Conservation (phyloP, 257 asterid genomes). For the Fraxinus anomala region DNA sequence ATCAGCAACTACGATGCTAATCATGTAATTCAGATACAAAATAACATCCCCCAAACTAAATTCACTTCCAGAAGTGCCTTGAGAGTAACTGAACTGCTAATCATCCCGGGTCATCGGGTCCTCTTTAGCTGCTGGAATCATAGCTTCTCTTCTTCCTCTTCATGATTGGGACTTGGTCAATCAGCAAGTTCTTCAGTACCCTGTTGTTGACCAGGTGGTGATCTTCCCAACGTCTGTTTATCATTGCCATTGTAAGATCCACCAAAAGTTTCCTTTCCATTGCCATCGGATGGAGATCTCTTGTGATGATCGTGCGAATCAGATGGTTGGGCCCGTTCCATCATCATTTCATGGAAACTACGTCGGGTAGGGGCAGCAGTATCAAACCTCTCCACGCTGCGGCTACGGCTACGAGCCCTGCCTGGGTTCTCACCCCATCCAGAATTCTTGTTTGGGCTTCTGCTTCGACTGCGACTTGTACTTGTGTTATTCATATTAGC, state of each 20-base stretch:
- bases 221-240: constrained; percentile 23
- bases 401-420: constrained; percentile 44
- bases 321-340: constrained; percentile 38
- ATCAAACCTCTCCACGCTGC: constrained; percentile 56
- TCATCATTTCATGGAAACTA: constrained; percentile 61
- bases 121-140: constrained; percentile 26
- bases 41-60: background rate
- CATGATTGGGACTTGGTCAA: constrained; percentile 4
- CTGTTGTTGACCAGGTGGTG: constrained; percentile 20
- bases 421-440: constrained; percentile 51
- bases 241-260: constrained; percentile 15
- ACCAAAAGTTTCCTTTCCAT: constrained; percentile 20
- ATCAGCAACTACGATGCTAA: constrained; percentile 25
- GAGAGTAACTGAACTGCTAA: background rate
- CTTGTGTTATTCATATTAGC: constrained; percentile 37
- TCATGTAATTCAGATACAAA: background rate
- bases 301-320: background rate
- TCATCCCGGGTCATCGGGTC: constrained; percentile 18
- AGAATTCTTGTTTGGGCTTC: constrained; percentile 54
- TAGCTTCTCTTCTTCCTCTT: constrained; percentile 37
- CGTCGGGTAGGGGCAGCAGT: constrained; percentile 35
- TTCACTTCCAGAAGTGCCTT: background rate
- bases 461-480: constrained; percentile 52
- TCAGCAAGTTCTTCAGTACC: constrained; percentile 13
- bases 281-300: constrained; percentile 20